Evolutionary conservation across 2,329 filamentous ascomycete species (phyloP), one percentile per base, ranked within the genome.

Genomic region (Talaromyces sp.): DNA sequence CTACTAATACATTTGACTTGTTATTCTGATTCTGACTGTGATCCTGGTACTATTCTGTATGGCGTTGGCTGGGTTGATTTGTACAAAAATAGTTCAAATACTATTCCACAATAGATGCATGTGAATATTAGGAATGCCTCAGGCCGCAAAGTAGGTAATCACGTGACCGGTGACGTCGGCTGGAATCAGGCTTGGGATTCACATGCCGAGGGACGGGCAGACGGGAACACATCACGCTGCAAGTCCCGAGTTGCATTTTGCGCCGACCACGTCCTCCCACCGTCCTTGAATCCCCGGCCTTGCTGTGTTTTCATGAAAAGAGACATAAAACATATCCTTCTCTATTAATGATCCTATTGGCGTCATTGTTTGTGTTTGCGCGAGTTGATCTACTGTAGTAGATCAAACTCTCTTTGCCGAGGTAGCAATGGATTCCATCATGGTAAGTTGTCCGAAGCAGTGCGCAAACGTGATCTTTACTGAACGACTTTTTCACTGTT

Each of bases 381-480:
- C 24, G 49, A 52, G 49, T 10, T 52, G 49, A 19, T 52, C 49
- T 52, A n/a, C 49, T 27, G 14, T 0, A 52, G 49, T 52, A 52
- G 49, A 52, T 21, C 49, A 10, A 52, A n/a, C 24, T n/a, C 19
- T 29, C 21, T 5, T 29, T 52, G 49, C 49, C 49, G 49, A 52
- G 49, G 49, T 27, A 31, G 49, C 43, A 21, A 63, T 63, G 61
- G 57, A 46, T 60, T 57, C 55, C 43, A 56, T 61, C 26, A 62
- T 58, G 58, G 52, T 54, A 8, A 38, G 57, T 56, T 19, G 6
- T 50, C 8, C 19, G 49, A 29, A 8, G 27, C 1, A 27, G 8
- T 19, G 24, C 14, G 21, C 49, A 4, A 35, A 26, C 10, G 17
- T 13, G 7, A 17, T 9, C 49, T 10, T 29, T 19, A 26, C 49